These are phyloP conservation scores for Quercus lobata DNA, from an alignment of 331 rosid species.

Conservation along the genomic window DNA sequence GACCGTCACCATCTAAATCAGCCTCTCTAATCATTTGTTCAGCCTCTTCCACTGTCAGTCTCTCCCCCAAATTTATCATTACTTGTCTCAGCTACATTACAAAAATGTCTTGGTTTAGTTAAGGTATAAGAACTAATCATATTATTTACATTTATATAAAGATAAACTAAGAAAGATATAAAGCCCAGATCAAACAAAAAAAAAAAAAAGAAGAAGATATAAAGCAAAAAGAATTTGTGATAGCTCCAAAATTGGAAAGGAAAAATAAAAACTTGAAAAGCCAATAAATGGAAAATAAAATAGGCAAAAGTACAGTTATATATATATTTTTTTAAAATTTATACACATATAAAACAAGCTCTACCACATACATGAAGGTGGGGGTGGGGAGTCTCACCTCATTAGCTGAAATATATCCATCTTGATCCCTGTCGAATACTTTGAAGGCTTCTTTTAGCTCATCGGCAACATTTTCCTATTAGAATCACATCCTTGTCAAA, in stretches of 20 bases:
- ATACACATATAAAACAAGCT: not conserved
- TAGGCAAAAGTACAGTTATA: not conserved
- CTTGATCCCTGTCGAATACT: conserved; percentile 58
- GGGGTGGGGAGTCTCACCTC: conserved; percentile 21
- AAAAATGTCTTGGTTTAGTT: not conserved
- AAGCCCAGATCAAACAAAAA: too few relatives aligned
- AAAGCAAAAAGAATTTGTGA: not conserved
- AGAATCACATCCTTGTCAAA: not conserved
- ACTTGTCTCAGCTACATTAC: conserved; percentile 41
- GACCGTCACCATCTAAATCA: conserved; percentile 60
- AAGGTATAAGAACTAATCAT: not conserved
- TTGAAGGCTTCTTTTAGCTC: conserved; percentile 58
- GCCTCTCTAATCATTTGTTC: conserved; percentile 54
- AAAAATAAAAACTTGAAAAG: not conserved
- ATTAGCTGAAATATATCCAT: conserved; percentile 45
- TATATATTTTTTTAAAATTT: too few relatives aligned
- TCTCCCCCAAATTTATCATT: conserved; percentile 51
- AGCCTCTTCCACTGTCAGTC: conserved; percentile 45
- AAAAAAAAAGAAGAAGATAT: too few relatives aligned
- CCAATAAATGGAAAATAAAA: not conserved
- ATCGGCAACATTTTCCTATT: conserved; percentile 41
- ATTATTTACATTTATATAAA: not conserved
- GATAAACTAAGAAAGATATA: not conserved
- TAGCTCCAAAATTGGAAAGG: not conserved
- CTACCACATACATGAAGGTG: not conserved